phyloP scores from a whole-genome alignment of 768 basidiomycete genomes.

The Lactarius vividus region DNA sequence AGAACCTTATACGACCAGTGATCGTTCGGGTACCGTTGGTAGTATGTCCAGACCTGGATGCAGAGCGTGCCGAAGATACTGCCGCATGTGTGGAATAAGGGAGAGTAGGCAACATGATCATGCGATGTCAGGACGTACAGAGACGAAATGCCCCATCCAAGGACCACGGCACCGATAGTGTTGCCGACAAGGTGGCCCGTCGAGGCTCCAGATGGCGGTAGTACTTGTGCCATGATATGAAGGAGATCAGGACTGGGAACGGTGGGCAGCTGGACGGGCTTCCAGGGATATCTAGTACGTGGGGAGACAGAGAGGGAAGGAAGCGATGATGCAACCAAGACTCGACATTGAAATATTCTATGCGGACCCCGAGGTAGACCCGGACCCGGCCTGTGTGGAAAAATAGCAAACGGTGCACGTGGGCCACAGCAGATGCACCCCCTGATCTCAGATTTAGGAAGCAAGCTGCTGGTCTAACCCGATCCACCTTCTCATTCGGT shows the following conservation, averaged over 20 bases:
- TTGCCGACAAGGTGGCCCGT: constrained; percentile 10
- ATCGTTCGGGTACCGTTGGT: constrained; percentile 25
- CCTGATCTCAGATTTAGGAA: constrained; percentile 12
- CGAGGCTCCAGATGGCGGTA: background rate
- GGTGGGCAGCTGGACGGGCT: background rate
- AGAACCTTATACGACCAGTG: constrained; percentile 18
- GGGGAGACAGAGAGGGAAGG: background rate
- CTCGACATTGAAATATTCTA: constrained; percentile 1
- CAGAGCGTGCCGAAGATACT: constrained; percentile 27
- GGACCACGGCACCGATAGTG: constrained; percentile 23
- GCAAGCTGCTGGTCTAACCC: background rate
- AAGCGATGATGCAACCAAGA: background rate
- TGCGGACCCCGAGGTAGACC: background rate
- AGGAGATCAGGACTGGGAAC: background rate
- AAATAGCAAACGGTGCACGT: constrained; percentile 10
- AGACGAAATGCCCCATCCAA: constrained; percentile 26
- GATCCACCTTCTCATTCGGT: background rate
- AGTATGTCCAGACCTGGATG: constrained; percentile 25
- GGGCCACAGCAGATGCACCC: background rate
- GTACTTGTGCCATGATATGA: constrained; percentile 3
- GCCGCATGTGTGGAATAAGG: constrained; percentile 1
- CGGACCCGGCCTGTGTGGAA: background rate
- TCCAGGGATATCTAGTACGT: background rate
- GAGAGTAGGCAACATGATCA: background rate
- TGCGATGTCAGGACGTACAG: constrained; percentile 21